These are phyloP conservation scores for Ustilago esculenta DNA, from an alignment of 1,284 basidiomycete genomes.

Conservation along the genomic window DNA sequence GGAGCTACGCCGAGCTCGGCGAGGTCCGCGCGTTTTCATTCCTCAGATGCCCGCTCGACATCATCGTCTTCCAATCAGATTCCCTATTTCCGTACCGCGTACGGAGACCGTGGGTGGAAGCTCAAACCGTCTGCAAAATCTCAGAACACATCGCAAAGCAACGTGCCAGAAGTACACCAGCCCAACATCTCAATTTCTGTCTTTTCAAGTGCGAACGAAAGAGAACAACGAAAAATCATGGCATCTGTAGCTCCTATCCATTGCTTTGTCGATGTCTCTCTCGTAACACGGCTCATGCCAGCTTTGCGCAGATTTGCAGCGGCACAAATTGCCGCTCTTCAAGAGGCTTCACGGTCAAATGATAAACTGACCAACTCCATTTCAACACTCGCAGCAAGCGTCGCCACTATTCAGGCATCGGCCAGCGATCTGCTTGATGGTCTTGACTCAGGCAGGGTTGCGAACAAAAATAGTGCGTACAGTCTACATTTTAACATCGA, in stretches of 20 bases:
- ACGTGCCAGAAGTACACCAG: not conserved
- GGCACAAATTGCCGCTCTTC: conserved; percentile 16
- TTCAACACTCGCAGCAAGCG: conserved; percentile 37
- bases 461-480: conserved; percentile 1
- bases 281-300: conserved; percentile 42
- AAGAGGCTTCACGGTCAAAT: not conserved
- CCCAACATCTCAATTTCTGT: conserved; percentile 3
- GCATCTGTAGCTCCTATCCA: conserved; percentile 40
- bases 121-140: conserved; percentile 16
- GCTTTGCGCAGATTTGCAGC: conserved; percentile 29
- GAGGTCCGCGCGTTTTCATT: conserved; percentile 25
- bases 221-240: conserved; percentile 6
- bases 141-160: not conserved
- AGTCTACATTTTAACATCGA: conserved; percentile 20
- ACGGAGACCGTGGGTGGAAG: conserved; percentile 54
- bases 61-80: conserved; percentile 2
- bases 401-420: conserved; percentile 29
- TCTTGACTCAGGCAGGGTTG: not conserved
- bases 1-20: not conserved
- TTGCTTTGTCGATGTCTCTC: conserved; percentile 48
- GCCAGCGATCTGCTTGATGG: conserved; percentile 12
- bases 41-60: conserved; percentile 6
- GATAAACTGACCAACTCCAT: conserved; percentile 22
- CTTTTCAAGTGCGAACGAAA: not conserved
- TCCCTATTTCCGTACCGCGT: conserved; percentile 37